These are phyloP conservation scores for Cubamyces lactineus DNA, from an alignment of 768 basidiomycete genomes.

Conservation along the genomic window DNA sequence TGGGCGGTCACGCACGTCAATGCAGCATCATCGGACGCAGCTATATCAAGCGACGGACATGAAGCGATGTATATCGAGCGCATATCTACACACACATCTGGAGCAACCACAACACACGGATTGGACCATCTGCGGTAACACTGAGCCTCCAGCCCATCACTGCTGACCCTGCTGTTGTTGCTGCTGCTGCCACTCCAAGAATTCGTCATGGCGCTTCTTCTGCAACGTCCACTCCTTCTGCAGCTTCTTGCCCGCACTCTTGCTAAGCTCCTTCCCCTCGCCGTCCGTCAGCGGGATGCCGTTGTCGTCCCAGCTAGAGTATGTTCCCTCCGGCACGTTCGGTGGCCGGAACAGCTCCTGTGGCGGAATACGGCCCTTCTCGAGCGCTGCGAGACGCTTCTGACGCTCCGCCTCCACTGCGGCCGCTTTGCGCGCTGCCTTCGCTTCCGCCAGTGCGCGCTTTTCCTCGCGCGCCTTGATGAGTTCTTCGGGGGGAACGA, in stretches of 20 bases:
- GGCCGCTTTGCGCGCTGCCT: conserved; percentile 78
- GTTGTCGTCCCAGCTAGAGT: conserved; percentile 79
- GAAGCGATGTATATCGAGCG: neutral
- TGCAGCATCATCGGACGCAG: neutral
- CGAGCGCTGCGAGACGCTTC: conserved; percentile 77
- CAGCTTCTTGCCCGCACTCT: conserved; percentile 76
- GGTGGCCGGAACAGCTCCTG: conserved; percentile 85
- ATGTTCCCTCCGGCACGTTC: conserved; percentile 70
- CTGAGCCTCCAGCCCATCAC: neutral
- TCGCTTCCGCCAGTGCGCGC: conserved; percentile 70
- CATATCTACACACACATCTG: neutral
- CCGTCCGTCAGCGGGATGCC: conserved; percentile 87
- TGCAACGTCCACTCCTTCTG: conserved; percentile 75
- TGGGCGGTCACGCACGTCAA: neutral
- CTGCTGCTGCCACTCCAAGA: conserved; percentile 51
- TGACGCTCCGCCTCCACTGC: conserved; percentile 63
- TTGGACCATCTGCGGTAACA: neutral
- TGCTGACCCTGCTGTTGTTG: neutral
- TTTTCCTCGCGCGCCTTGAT: conserved; percentile 90
- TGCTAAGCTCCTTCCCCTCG: conserved; percentile 83
- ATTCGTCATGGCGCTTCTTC: conserved; percentile 81
- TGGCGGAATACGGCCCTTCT: conserved; percentile 79
- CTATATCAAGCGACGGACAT: neutral
- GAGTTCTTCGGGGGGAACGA: conserved; percentile 81
- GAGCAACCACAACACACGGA: neutral